Evolutionary conservation across 352 stramenopile species (phyloP), one percentile per base, ranked within the genome.

Genomic region (Globisporangium recalcitrans): DNA sequence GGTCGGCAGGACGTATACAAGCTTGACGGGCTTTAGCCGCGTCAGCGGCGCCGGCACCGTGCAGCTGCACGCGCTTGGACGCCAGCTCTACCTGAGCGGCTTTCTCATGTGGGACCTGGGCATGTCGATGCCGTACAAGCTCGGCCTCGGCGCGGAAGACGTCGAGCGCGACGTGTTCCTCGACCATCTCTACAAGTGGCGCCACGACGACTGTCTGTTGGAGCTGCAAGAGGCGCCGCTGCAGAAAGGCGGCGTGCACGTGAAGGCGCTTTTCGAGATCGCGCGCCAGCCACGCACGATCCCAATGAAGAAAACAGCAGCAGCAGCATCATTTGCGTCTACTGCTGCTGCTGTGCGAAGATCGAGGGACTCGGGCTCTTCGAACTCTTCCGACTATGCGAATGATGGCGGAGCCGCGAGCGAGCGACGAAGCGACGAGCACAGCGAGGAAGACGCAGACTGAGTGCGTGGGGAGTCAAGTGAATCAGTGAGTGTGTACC

Each of bases 1-100:
- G 5, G 86, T 97, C 9, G 94, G 93, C 40, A 88, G 79, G 49
- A 87, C 97, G 58, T 98, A 98, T 70, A 98, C 88, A 52, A 93
- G 84, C 46, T 67, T 96, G 29, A 94, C 87, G 52, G 87, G 87
- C 34, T 96, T 96, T 59, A 87, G 75, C 44, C 64, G 76, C 53
- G 70, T 74, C 6, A 92, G 64, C 52, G 87, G 87, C 57, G 82
- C 85, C 1, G 87, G 87, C n/a, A 96, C 85, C 0, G 81, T 96
- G 65, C 87, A 96, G 63, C 70, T 96, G 9, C 81, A 93, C 63
- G 87, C 85, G 11, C 69, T 96, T 13, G 84, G 82, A 22, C 77
- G 81, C 32, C 72, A 92, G 53, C 64, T 96, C 26, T 87, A 90
- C 56, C 67, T 88, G 8, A 74, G 74, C 24, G 87, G 85, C 29